Evolutionary conservation across 768 basidiomycete species (phyloP), one percentile per base, ranked within the genome.

Genomic region (Nidularia pulvinata): DNA sequence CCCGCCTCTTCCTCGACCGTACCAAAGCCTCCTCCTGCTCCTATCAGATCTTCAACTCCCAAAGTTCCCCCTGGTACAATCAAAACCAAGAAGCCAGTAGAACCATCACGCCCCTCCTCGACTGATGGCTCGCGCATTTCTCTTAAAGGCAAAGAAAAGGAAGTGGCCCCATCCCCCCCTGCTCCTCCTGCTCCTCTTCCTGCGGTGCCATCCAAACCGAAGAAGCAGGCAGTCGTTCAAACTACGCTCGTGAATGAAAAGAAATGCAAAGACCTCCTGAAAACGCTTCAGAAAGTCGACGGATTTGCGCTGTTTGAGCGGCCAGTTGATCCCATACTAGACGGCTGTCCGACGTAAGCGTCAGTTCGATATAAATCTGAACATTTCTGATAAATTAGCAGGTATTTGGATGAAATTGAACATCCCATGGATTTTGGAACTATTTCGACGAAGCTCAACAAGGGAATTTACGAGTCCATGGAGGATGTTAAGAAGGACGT

Each of bases 401-500:
- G 94, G 16, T 98, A 98, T 68, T 85, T 91, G 56, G 85, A 95
- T 4, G 96, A 98, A 70, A 96, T 98, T 64, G 71, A 82, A 55
- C 73, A 89, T 58, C 96, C 96, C 5, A 98, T 98, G 96, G 95
- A 98, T 70, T 86, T 98, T 50, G 84, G 83, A 7, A 96, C 95
- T 2, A 90, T 97, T 59, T 67, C 68, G 11, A 72, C 76, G 37
- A 93, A 91, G 63, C 72, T 97, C 55, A 76, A 79, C 37, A 73
- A 81, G 49, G 82, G 78, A 48, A 75, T 81, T 61, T 99, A 98
- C 66, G 59, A 72, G 10, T 87, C 82, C 2, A 92, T 95, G 88
- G 93, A 90, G 49, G 84, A 86, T 0, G 88, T 98, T 56, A 84
- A 79, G 52, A 79, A 78, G 56, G 95, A 98, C 60, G 74, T 91